Evolutionary conservation across 75 land plant genomes (phyloP).

Genomic region (Adiantum capillusveneris): DNA sequence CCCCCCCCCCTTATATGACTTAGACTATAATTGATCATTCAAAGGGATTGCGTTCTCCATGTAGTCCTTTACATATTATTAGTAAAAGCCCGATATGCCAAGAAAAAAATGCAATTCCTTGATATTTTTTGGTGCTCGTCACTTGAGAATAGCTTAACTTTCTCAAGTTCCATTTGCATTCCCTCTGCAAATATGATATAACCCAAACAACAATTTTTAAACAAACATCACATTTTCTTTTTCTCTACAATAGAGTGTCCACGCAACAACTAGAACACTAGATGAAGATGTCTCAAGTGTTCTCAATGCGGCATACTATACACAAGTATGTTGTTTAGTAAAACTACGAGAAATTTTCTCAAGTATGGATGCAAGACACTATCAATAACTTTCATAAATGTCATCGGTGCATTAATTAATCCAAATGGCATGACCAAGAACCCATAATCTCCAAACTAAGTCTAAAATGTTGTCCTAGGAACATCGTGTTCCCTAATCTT

Average conservation of each 20-base stretch:
- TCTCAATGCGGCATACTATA: background rate
- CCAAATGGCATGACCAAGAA: no score
- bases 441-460: constrained; percentile 15
- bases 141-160: no score
- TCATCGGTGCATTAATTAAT: constrained; percentile 24
- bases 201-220: background rate
- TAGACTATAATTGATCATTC: no score
- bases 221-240: background rate
- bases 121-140: no score
- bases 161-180: background rate
- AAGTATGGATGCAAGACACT: background rate
- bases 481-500: constrained; percentile 7
- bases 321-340: constrained; percentile 1
- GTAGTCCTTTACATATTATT: no score
- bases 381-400: constrained; percentile 2
- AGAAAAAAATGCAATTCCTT: no score
- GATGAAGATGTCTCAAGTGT: background rate
- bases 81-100: no score
- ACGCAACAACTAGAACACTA: background rate
- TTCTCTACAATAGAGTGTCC: background rate
- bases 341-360: constrained; percentile 3
- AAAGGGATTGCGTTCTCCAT: no score
- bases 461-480: constrained; percentile 13
- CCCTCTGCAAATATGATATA: no score
- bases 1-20: no score